Percentiles rank a stretch among this genome's conserved stretches.
These are phyloP conservation scores for Rubia peregrina DNA, from an alignment of 305 asterid genomes.

Conservation along the genomic window DNA sequence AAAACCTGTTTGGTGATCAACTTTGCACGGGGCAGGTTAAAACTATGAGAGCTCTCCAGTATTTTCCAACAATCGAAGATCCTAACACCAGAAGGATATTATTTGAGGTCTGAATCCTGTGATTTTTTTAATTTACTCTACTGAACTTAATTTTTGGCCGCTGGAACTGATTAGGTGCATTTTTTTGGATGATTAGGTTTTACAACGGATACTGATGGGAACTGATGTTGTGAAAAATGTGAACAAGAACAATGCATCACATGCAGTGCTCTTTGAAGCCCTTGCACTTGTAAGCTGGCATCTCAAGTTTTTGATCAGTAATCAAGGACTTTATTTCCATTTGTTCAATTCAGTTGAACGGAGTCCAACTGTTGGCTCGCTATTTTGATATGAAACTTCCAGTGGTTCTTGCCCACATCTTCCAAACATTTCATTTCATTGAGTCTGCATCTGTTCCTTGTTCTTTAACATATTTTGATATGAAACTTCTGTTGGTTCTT, in stretches of 20 bases:
- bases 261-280: slow-evolving; percentile 99
- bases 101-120: slow-evolving; percentile 59
- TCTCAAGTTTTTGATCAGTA: slow-evolving; percentile 4
- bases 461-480: neutral
- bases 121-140: neutral
- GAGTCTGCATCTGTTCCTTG: neutral
- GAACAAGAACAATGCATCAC: slow-evolving; percentile 98
- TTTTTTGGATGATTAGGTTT: slow-evolving; percentile 47
- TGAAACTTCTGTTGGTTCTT: neutral
- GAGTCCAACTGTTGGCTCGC: neutral
- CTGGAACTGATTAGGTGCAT: slow-evolving; percentile 9
- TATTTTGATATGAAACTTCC: neutral
- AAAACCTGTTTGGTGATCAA: slow-evolving; percentile 9
- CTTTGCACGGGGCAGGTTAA: slow-evolving; percentile 45
- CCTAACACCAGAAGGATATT: slow-evolving; percentile 83
- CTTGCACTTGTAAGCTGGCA: slow-evolving; percentile 88
- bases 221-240: slow-evolving; percentile 99
- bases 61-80: slow-evolving; percentile 86
- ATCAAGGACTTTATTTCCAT: neutral
- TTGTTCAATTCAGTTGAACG: neutral
- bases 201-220: slow-evolving; percentile 96
- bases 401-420: neutral
- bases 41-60: slow-evolving; percentile 98
- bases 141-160: neutral
- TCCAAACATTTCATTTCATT: neutral